Conservation (phyloP, 148 eudicot species). For the Rhododendron simsii region DNA sequence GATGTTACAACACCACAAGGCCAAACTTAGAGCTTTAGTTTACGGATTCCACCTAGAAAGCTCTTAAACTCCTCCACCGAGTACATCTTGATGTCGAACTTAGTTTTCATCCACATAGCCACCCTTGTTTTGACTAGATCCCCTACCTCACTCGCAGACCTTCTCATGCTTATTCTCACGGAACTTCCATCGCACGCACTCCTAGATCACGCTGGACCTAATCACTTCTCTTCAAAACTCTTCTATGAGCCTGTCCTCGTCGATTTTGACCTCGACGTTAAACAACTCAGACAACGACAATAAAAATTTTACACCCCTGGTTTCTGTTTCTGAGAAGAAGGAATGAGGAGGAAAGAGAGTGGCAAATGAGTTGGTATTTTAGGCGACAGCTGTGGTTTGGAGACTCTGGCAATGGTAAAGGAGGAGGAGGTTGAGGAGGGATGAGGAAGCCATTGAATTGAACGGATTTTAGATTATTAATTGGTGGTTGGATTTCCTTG, state of each 20-base stretch:
- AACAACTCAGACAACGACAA: background rate
- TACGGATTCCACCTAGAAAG: too few species aligned
- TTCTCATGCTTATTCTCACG: conserved; percentile 76
- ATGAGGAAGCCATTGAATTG: conserved; percentile 13
- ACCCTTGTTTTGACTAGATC: too few species aligned
- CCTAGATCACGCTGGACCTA: conserved; percentile 80
- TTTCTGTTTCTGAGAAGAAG: conserved; percentile 4
- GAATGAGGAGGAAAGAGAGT: conserved; percentile 20
- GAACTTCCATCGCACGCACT: conserved; percentile 55
- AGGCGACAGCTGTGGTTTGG: conserved; percentile 25
- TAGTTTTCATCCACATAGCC: too few species aligned
- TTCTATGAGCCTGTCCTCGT: conserved; percentile 53
- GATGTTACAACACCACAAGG: too few species aligned
- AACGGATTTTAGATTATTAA: background rate
- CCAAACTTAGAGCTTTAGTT: too few species aligned
- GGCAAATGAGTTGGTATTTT: conserved; percentile 15
- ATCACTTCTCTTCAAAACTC: conserved; percentile 81
- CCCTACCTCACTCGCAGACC: too few species aligned
- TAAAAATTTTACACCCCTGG: background rate
- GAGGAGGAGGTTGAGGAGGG: conserved; percentile 40
- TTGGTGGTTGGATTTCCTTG: background rate
- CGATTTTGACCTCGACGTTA: conserved; percentile 20
- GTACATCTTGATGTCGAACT: too few species aligned
- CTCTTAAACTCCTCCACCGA: too few species aligned
- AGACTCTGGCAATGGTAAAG: conserved; percentile 19